A percentile compares a stretch with the other conserved stretches of the same genome.
phyloP scores from a whole-genome alignment of 768 basidiomycete species.

The Suillus fuscotomentosus region DNA sequence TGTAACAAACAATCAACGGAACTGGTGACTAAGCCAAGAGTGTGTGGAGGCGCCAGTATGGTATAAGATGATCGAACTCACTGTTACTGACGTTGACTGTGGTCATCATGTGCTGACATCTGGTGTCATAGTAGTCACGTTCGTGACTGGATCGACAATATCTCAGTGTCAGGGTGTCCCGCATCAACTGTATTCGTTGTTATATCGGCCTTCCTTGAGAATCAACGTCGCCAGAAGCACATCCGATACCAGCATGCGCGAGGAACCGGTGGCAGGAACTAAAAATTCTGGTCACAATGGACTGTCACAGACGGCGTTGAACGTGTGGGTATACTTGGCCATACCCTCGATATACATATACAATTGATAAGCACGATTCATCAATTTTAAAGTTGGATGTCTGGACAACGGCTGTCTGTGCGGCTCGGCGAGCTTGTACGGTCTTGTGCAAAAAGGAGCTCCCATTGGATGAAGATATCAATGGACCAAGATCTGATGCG shows the following conservation, averaged over 20 bases:
- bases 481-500: background rate
- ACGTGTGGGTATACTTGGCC: background rate
- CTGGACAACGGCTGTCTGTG: background rate
- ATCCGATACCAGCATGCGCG: background rate
- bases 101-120: background rate
- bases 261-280: background rate
- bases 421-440: no score
- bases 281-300: background rate
- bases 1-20: background rate
- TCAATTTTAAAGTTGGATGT: background rate
- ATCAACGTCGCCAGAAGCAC: background rate
- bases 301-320: background rate
- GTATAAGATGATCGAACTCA: background rate
- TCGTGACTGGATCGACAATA: background rate
- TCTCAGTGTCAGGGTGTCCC: background rate
- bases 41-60: background rate
- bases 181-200: background rate
- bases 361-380: background rate
- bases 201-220: background rate
- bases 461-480: background rate
- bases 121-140: background rate
- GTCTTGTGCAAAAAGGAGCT: background rate
- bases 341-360: background rate
- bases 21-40: background rate
- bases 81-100: background rate